Evolutionary conservation across 129 eudicot genomes (phyloP), one percentile per base, ranked within the genome.

Genomic region (Ambrosia trifida): DNA sequence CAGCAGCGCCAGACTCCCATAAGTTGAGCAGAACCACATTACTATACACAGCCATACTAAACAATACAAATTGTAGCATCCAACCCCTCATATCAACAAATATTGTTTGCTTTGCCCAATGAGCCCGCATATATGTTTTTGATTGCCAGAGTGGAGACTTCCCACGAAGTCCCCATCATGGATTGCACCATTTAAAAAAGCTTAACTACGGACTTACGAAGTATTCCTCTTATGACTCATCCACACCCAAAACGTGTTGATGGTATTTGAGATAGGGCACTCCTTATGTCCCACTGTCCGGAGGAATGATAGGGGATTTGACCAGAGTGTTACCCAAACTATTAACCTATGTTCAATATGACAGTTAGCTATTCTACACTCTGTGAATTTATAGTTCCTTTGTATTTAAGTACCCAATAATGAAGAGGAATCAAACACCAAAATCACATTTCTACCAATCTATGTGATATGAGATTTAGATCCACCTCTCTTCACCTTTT

Each of bases 1-100:
- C 54, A 9, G 66, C 66, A 56, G 66, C n/a, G n/a, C n/a, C n/a
- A n/a, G n/a, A n/a, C n/a, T 54, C 66, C 57, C 53, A 56, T 8
- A 54, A 24, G 28, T 24, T 24, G 28, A 24, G 1, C 28, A 24
- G 28, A 24, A 20, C 50, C 75, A 56, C 11, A 12, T 54, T 13
- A 16, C 2, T 2, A 20, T 24, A 14, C 30, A 40, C 38, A 20
- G n/a, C n/a, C 54, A 30, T 71, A 44, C 66, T 33, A 36, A 51
- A 19, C 36, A 65, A 62, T 35, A 73, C 40, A 40, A 40, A 10
- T 40, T 40, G 44, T 40, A 7, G 44, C 44, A 40, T 40, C 44
- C 44, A 2, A 38, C 43, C 43, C 43, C 7, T 2, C 5, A 5
- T 38, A 3, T 38, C 43, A 38, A 38, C 43, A 7, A 38, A 38